Conservation (phyloP, 768 basidiomycete species). For the Paxillus involutus region DNA sequence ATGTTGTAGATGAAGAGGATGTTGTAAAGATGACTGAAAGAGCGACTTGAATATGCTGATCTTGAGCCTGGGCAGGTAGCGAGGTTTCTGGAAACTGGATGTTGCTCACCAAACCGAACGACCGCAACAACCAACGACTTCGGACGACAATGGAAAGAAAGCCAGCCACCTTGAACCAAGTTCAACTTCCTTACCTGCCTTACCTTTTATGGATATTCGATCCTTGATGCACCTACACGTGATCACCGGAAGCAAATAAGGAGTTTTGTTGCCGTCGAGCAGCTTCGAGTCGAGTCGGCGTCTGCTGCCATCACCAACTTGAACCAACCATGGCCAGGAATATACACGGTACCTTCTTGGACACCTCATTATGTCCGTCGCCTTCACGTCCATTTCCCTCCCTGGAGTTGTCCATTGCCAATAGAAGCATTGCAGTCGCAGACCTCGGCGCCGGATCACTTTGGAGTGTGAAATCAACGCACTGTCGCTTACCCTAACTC, state of each 20-base stretch:
- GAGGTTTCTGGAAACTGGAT: not conserved
- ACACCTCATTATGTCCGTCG: constrained; percentile 75
- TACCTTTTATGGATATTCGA: constrained; percentile 21
- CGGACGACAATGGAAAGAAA: not conserved
- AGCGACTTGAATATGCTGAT: constrained; percentile 12
- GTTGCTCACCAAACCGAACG: constrained; percentile 14
- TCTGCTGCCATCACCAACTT: not conserved
- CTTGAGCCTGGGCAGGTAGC: not conserved
- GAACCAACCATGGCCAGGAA: constrained; percentile 32
- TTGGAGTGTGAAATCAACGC: constrained; percentile 55
- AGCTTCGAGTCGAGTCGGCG: too few species aligned
- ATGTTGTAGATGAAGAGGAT: not conserved
- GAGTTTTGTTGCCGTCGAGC: too few species aligned
- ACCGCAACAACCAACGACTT: constrained; percentile 1
- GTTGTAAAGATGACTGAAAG: constrained; percentile 4
- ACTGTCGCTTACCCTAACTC: constrained; percentile 1
- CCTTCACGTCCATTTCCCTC: constrained; percentile 76
- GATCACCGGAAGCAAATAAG: constrained; percentile 3
- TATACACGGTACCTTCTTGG: constrained; percentile 69
- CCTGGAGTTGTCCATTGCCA: constrained; percentile 33
- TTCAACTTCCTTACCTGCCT: constrained; percentile 15
- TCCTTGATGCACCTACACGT: constrained; percentile 13
- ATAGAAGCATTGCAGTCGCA: constrained; percentile 37
- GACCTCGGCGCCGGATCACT: constrained; percentile 54
- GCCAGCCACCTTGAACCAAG: constrained; percentile 12